phyloP scores from a whole-genome alignment of 108 stramenopile genomes.

The Skeletonema marinoi region DNA sequence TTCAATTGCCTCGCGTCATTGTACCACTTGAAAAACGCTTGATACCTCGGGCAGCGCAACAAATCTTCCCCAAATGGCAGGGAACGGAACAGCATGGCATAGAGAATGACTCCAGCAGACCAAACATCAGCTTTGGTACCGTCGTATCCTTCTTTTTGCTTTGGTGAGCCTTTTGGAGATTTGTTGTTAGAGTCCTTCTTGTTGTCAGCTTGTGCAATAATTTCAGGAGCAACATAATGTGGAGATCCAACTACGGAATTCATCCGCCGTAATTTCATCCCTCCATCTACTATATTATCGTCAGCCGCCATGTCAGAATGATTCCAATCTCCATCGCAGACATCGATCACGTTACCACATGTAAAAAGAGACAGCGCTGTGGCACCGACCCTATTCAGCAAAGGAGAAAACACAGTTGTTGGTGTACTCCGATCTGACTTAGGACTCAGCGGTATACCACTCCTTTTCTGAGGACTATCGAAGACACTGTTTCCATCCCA shows the following conservation, averaged over 20 bases:
- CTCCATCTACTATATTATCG: constrained; percentile 2
- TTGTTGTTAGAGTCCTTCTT: constrained; percentile 12
- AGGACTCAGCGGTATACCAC: constrained; percentile 30
- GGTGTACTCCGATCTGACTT: constrained; percentile 14
- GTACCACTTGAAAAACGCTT: constrained; percentile 88
- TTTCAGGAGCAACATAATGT: constrained; percentile 93
- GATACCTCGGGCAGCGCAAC: constrained; percentile 83
- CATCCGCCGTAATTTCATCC: constrained; percentile 68
- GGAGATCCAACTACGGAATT: constrained; percentile 91
- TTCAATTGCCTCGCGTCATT: constrained; percentile 62
- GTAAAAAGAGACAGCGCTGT: constrained; percentile 72
- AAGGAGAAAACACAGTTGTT: constrained; percentile 19
- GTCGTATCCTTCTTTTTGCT: constrained; percentile 70
- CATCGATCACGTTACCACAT: constrained; percentile 67
- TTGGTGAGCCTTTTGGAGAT: constrained; percentile 20
- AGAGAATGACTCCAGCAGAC: constrained; percentile 94
- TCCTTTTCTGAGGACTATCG: constrained; percentile 2
- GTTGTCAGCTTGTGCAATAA: constrained; percentile 78
- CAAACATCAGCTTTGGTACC: constrained; percentile 92
- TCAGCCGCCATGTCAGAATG: constrained; percentile 25
- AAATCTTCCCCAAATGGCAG: constrained; percentile 91
- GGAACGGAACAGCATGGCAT: constrained; percentile 88
- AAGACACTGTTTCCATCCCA: constrained; percentile 32
- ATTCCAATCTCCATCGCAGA: constrained; percentile 27
- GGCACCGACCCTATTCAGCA: constrained; percentile 44